Evolutionary conservation across 1,284 basidiomycete species (phyloP).

Genomic region (Bondarzewia mesenterica): DNA sequence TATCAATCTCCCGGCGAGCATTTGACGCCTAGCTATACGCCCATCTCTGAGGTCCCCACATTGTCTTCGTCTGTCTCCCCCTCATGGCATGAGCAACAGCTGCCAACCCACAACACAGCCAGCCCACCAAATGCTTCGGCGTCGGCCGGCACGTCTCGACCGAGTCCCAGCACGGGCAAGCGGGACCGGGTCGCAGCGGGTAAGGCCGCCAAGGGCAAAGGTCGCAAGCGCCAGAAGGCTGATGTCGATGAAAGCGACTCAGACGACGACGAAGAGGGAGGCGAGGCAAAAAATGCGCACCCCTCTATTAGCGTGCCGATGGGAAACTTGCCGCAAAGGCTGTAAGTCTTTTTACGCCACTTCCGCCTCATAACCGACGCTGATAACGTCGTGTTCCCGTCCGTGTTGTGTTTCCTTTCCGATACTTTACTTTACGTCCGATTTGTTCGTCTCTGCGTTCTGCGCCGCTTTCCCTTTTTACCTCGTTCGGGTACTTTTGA

Average conservation of each 20-base stretch:
- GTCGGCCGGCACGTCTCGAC: background rate
- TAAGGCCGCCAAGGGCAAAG: background rate
- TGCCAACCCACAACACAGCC: background rate
- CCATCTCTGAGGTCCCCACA: conserved; percentile 4
- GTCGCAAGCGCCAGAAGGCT: background rate
- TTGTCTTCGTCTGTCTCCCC: conserved; percentile 5
- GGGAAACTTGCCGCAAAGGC: background rate
- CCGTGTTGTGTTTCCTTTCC: background rate
- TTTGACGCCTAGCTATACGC: conserved; percentile 5
- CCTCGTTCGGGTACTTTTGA: too few species aligned
- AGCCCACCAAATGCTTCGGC: background rate
- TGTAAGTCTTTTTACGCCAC: too few species aligned
- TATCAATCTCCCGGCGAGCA: too few species aligned
- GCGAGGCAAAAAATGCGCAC: too few species aligned
- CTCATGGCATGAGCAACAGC: background rate
- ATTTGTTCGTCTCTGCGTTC: background rate
- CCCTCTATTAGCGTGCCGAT: background rate
- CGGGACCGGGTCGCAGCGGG: background rate
- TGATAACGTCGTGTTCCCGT: background rate
- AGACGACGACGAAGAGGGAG: background rate
- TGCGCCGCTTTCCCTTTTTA: too few species aligned
- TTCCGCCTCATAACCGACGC: too few species aligned
- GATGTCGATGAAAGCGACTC: background rate
- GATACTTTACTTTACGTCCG: background rate
- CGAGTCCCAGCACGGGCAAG: background rate